Evolutionary conservation across 352 stramenopile genomes (phyloP).

Genomic region (Globisporangium irregulare): DNA sequence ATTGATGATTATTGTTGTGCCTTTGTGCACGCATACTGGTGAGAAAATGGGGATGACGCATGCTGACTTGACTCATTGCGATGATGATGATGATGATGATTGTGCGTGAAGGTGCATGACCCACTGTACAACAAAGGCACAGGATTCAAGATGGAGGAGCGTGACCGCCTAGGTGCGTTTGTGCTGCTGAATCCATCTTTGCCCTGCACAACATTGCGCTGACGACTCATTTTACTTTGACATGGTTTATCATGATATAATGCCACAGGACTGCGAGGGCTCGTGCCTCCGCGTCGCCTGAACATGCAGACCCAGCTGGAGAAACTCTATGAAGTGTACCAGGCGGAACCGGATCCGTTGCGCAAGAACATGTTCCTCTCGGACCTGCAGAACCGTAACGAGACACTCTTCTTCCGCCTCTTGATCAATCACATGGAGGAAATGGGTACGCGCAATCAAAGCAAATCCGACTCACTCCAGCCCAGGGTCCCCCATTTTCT

Average conservation of each 20-base stretch:
- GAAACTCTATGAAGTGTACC: constrained; percentile 75
- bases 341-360: constrained; percentile 73
- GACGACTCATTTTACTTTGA: not conserved
- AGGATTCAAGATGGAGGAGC: constrained; percentile 80
- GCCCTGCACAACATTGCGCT: not conserved
- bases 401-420: constrained; percentile 95
- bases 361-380: constrained; percentile 93
- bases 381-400: constrained; percentile 95
- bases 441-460: constrained; percentile 69
- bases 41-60: not conserved
- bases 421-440: constrained; percentile 90
- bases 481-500: not conserved
- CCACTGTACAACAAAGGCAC: constrained; percentile 89
- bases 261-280: constrained; percentile 60
- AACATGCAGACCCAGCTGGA: constrained; percentile 67
- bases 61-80: not conserved
- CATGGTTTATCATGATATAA: not conserved
- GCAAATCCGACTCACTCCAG: not conserved
- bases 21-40: not conserved
- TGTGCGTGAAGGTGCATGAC: constrained; percentile 49
- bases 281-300: constrained; percentile 76
- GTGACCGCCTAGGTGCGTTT: constrained; percentile 71
- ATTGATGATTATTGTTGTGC: not conserved
- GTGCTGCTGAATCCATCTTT: not conserved
- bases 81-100: not conserved